These are phyloP conservation scores for Nakazawaea ishiwadae DNA, from an alignment of 805 yeast genomes.

Conservation along the genomic window DNA sequence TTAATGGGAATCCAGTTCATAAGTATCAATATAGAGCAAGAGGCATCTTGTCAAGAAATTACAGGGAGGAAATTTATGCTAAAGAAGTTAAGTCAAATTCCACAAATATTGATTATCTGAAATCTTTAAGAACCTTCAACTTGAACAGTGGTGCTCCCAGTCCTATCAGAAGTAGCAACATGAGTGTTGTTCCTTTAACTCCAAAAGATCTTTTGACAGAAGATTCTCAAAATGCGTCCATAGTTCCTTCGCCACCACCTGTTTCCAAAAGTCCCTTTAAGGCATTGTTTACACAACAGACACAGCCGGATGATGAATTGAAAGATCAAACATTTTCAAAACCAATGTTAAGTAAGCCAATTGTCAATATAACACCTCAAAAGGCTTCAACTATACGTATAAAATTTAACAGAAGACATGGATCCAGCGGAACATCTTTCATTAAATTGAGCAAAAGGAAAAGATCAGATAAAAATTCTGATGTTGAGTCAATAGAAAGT, in stretches of 20 bases:
- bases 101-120: neutral
- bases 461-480: neutral
- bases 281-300: neutral
- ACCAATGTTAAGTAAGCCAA: neutral
- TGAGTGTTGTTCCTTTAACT: neutral
- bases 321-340: neutral
- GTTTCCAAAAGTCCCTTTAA: neutral
- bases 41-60: neutral
- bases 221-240: neutral
- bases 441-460: neutral
- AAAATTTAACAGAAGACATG: constrained; percentile 3
- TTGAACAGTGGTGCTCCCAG: neutral
- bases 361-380: neutral
- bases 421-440: neutral
- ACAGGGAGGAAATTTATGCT: neutral
- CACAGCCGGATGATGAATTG: neutral
- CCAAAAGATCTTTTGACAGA: neutral
- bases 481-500: no score
- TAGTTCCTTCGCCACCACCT: neutral
- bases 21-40: constrained; percentile 9
- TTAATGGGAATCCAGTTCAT: neutral
- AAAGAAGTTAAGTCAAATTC: no score
- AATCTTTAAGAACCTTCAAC: neutral
- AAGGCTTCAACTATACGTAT: constrained; percentile 4
- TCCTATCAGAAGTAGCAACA: neutral